Base-by-base conservation (phyloP, 306 rosid species). In the Castanea crenata region DNA sequence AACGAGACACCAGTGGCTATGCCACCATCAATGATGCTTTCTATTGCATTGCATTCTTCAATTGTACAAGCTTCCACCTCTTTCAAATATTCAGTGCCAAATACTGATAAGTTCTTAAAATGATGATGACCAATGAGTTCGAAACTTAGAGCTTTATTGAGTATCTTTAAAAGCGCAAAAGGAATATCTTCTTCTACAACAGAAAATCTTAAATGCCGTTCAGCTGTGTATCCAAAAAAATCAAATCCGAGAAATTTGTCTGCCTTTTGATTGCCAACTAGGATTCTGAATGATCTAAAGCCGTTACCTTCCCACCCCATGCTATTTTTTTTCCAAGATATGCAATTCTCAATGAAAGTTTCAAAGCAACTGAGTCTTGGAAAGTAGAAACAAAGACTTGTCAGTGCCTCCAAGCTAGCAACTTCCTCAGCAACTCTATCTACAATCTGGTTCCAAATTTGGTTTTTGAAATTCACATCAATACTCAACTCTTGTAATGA, bases 41-140 rank as follows among this genome's bases (percentile, higher is more conserved):
- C 71, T n/a, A 65, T 65, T 65, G 32, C 71, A 65, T 65, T 65
- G 71, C 71, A 65, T 65, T 65, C 46, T 65, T 65, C 71, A 65
- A 65, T 16, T 32, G 32, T 65, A 41, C 71, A 65, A 6, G 35
- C 19, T 32, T 65, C 46, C 46, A 65, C 11, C 35, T n/a, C 46
- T 16, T n/a, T 21, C 44, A 65, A 65, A n/a, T 16, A 29, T 3
- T 65, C 49, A 11, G 46, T 41, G 7, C 71, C 71, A 65, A 65
- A 31, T 6, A 14, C 3, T 11, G 71, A 31, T 6, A 65, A 65
- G 71, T 31, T 64, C 18, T 27, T 64, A 34, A 19, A 3, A 29
- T 14, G 16, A 14, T 65, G 71, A 65, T 2, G 71, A 65, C 71
- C 41, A 31, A 65, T 65, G 44, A 65, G 71, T 44, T 44, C 51